phyloP scores from a whole-genome alignment of 2,329 filamentous ascomycete genomes.

The Hypoxylon sp. region DNA sequence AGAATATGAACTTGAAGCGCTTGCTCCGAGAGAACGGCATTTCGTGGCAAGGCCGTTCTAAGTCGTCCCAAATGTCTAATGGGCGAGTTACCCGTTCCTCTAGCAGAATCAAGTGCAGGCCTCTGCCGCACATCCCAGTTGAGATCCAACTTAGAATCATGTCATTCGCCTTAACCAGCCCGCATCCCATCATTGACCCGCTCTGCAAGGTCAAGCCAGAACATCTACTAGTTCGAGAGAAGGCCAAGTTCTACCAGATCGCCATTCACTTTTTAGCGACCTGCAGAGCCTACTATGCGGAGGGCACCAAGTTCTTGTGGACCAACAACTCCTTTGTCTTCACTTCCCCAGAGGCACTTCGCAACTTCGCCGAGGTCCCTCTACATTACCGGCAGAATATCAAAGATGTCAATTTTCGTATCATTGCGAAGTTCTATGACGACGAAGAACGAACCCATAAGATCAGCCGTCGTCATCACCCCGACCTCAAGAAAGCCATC shows the following conservation, averaged over 20 bases:
- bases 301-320: conserved; percentile 68
- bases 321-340: conserved; percentile 68
- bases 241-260: conserved; percentile 63
- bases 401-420: conserved; percentile 64
- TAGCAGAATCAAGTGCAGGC: conserved; percentile 39
- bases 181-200: conserved; percentile 68
- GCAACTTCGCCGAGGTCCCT: conserved; percentile 64
- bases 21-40: conserved; percentile 68
- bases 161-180: conserved; percentile 65
- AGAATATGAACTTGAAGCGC: conserved; percentile 66
- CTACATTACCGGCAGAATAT: conserved; percentile 61
- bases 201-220: conserved; percentile 62
- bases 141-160: conserved; percentile 69
- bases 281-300: conserved; percentile 64
- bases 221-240: conserved; percentile 62
- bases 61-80: conserved; percentile 52
- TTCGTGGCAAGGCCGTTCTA: conserved; percentile 62
- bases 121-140: conserved; percentile 63
- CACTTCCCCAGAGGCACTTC: conserved; percentile 66
- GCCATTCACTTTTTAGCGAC: conserved; percentile 69
- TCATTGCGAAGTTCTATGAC: conserved; percentile 71
- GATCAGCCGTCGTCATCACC: conserved; percentile 61
- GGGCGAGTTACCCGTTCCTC: conserved; percentile 53
- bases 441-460: conserved; percentile 63
- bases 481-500: conserved; percentile 60